Conservation (phyloP, 1,284 basidiomycete genomes). For the Sanghuangporus weigelae region DNA sequence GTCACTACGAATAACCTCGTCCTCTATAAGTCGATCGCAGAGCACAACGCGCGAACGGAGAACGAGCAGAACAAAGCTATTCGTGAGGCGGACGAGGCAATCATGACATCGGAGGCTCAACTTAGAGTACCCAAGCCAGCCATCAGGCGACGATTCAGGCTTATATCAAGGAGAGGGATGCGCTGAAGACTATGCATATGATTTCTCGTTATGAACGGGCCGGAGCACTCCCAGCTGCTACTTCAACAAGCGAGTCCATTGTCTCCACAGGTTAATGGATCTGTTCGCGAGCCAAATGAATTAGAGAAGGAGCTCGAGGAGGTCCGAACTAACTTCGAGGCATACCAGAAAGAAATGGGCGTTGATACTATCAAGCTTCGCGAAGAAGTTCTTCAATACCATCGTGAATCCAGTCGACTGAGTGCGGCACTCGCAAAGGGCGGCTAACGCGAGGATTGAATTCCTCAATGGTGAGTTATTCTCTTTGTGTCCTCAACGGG, state of each 20-base stretch:
- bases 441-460: conserved; percentile 73
- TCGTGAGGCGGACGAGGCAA: conserved; percentile 81
- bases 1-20: conserved; percentile 87
- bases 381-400: conserved; percentile 61
- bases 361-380: conserved; percentile 64
- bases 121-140: conserved; percentile 63
- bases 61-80: conserved; percentile 78
- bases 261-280: no score
- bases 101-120: conserved; percentile 73
- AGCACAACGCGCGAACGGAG: conserved; percentile 55
- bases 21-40: conserved; percentile 77
- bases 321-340: no score
- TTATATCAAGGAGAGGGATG: conserved; percentile 83
- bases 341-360: no score
- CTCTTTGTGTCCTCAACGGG: not conserved
- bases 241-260: not conserved
- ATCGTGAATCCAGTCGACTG: conserved; percentile 63
- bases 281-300: no score
- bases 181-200: conserved; percentile 73
- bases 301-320: no score
- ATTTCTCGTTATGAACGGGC: no score
- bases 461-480: conserved; percentile 56
- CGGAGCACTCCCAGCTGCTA: no score
- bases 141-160: conserved; percentile 71
- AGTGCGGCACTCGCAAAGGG: conserved; percentile 72